Evolutionary conservation across 208 protist species (phyloP).

Genomic region (Angomonas ambiguus): DNA sequence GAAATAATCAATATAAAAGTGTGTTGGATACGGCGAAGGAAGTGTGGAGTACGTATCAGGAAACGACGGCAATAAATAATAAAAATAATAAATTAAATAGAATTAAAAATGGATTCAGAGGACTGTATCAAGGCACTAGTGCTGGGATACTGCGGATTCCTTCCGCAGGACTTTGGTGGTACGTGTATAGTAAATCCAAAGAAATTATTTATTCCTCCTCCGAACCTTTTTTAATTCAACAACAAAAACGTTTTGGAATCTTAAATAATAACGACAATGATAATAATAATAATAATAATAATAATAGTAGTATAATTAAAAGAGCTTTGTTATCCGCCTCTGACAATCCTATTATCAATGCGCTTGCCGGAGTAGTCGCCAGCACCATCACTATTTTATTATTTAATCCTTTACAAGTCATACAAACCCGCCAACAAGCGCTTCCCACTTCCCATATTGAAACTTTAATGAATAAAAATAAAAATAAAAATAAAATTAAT

Average conservation of each 20-base stretch:
- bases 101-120: conserved; percentile 29
- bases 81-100: neutral
- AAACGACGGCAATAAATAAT: neutral
- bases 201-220: conserved; percentile 52
- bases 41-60: conserved; percentile 53
- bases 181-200: conserved; percentile 72
- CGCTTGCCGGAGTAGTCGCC: conserved; percentile 44
- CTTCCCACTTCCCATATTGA: conserved; percentile 32
- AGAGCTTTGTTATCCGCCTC: conserved; percentile 64
- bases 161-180: conserved; percentile 82
- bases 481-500: neutral
- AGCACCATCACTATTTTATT: conserved; percentile 63
- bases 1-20: conserved; percentile 39
- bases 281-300: conserved; percentile 1
- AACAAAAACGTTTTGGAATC: too few relatives aligned
- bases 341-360: conserved; percentile 82
- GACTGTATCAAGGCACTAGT: conserved; percentile 65
- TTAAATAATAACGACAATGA: neutral
- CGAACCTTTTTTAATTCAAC: conserved; percentile 31
- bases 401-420: conserved; percentile 78
- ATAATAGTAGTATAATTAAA: neutral
- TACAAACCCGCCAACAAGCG: conserved; percentile 76
- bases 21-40: conserved; percentile 30
- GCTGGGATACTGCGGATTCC: conserved; percentile 67
- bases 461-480: neutral